Conservation (phyloP, 2,329 filamentous ascomycete genomes). For the Penicillium psychrosexuale region DNA sequence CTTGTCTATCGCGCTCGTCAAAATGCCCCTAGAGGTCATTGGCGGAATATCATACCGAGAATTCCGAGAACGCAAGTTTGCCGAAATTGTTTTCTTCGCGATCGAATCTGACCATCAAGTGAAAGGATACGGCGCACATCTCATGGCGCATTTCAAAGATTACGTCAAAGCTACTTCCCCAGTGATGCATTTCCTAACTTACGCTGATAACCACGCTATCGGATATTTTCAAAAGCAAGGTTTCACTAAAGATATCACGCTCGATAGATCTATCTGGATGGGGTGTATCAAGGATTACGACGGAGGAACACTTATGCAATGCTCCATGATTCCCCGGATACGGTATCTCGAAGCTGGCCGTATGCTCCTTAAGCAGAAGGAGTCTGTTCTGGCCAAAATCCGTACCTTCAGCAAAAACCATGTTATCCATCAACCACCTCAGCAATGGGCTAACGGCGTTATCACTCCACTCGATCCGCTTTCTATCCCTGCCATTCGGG, state of each 20-base stretch:
- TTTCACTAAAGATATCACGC: constrained; percentile 95
- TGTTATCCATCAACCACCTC: constrained; percentile 77
- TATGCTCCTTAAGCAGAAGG: constrained; percentile 96
- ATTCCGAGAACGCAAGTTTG: constrained; percentile 87
- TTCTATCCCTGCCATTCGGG: constrained; percentile 80
- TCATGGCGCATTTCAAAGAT: constrained; percentile 97
- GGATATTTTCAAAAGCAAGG: constrained; percentile 99
- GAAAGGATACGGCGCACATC: constrained; percentile 94
- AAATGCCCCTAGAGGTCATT: constrained; percentile 89
- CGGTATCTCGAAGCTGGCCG: constrained; percentile 88
- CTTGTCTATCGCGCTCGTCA: constrained; percentile 93
- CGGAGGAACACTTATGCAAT: constrained; percentile 98
- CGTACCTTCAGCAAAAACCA: constrained; percentile 84
- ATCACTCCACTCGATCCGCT: constrained; percentile 72
- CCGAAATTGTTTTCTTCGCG: constrained; percentile 97
- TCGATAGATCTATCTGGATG: constrained; percentile 92
- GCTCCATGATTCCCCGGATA: constrained; percentile 90
- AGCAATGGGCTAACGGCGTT: constrained; percentile 71
- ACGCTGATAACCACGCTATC: constrained; percentile 97
- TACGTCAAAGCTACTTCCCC: constrained; percentile 95
- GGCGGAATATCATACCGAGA: constrained; percentile 92
- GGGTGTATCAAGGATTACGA: constrained; percentile 99
- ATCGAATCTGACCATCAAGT: constrained; percentile 97
- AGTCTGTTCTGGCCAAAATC: constrained; percentile 91
- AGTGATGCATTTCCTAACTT: constrained; percentile 98